Evolutionary conservation across 169 alveolate species (phyloP).

Genomic region (Perkinsus chesapeaki): DNA sequence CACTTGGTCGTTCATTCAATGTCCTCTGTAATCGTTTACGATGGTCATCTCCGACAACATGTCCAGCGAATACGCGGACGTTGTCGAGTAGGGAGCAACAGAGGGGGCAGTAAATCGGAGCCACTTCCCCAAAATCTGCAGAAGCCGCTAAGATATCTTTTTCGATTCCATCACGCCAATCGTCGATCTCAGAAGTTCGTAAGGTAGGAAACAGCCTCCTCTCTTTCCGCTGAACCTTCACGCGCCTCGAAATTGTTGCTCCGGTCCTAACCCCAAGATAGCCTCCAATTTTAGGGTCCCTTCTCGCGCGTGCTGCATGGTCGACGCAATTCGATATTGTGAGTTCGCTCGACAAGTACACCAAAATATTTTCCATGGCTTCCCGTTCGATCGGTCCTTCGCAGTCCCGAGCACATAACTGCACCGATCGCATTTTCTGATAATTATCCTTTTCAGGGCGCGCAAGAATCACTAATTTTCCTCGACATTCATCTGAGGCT

Average conservation of each 20-base stretch:
- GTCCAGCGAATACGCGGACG: not conserved
- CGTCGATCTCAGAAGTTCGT: not conserved
- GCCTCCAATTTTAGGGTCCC: not conserved
- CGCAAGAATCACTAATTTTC: not conserved
- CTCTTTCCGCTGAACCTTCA: not conserved
- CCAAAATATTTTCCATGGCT: not conserved
- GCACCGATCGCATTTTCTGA: not conserved
- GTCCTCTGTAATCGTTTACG: not conserved
- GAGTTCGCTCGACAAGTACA: not conserved
- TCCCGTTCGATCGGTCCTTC: not conserved
- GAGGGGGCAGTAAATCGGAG: not conserved
- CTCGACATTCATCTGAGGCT: not conserved
- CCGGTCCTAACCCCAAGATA: not conserved
- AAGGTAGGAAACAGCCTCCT: not conserved
- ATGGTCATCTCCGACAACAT: not conserved
- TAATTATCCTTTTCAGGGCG: not conserved
- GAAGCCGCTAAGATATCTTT: not conserved
- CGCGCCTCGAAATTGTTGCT: not conserved
- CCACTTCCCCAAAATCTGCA: not conserved
- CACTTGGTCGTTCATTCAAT: not conserved
- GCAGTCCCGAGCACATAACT: not conserved
- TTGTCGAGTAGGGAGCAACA: not conserved
- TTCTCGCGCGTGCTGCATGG: not conserved
- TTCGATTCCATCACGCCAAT: not conserved
- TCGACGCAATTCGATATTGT: not conserved